Conservation (phyloP, 768 basidiomycete genomes). For the Pisolithus microcarpus region DNA sequence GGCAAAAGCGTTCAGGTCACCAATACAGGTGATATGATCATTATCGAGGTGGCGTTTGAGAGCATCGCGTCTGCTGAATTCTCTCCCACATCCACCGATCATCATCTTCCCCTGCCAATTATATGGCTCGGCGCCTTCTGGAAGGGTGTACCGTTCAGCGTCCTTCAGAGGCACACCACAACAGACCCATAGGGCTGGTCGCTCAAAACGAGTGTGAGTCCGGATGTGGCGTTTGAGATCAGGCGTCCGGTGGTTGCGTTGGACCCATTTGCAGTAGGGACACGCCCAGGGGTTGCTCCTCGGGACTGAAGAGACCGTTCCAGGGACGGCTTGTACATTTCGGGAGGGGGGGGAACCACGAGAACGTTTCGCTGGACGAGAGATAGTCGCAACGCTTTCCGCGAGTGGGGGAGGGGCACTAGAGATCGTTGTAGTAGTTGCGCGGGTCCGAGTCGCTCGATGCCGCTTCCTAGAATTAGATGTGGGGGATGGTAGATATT, state of each 20-base stretch:
- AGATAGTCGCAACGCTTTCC: constrained; percentile 3
- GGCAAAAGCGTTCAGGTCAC: constrained; percentile 25
- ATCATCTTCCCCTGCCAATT: constrained; percentile 22
- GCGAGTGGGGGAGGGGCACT: constrained; percentile 1
- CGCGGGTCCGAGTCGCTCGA: constrained; percentile 11
- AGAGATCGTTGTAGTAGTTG: background rate
- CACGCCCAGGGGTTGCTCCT: constrained; percentile 36
- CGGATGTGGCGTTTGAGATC: constrained; percentile 55
- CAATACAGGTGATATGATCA: constrained; percentile 27
- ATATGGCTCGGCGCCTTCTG: constrained; percentile 19
- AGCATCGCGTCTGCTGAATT: constrained; percentile 34
- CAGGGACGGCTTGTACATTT: constrained; percentile 35
- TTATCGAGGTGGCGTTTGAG: constrained; percentile 36
- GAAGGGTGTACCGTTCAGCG: constrained; percentile 15
- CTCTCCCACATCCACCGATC: constrained; percentile 33
- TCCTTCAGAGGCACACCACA: constrained; percentile 27
- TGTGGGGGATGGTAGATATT: constrained; percentile 37
- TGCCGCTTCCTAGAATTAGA: constrained; percentile 29
- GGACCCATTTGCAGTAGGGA: constrained; percentile 41
- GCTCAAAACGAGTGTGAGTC: constrained; percentile 38
- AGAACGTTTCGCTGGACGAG: constrained; percentile 14
- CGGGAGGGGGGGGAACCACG: constrained; percentile 36
- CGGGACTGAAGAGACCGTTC: constrained; percentile 12
- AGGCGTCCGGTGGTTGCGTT: constrained; percentile 44
- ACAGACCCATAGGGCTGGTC: constrained; percentile 33